Conservation (phyloP, 1,284 basidiomycete genomes). For the Hortiboletus rubellus region DNA sequence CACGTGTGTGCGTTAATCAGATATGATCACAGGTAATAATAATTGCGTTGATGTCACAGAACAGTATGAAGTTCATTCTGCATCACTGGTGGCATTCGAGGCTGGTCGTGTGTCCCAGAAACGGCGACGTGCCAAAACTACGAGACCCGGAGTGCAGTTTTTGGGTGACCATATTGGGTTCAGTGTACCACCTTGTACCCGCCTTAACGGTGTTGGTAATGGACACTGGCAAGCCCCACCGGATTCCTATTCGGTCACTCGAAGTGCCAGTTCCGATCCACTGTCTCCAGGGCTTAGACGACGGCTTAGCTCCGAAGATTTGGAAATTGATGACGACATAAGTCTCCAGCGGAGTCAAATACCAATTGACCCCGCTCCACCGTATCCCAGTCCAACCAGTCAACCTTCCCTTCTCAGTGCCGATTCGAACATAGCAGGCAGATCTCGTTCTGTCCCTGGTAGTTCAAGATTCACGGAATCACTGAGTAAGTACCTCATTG, state of each 20-base stretch:
- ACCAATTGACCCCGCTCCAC: slow-evolving; percentile 17
- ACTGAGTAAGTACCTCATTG: slow-evolving; percentile 13
- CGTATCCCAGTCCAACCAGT: slow-evolving; percentile 8
- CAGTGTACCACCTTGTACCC: background rate
- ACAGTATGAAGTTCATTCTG: slow-evolving; percentile 75
- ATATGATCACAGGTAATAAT: slow-evolving; percentile 56
- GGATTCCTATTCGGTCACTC: background rate
- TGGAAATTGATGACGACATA: background rate
- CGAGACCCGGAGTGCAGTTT: slow-evolving; percentile 14
- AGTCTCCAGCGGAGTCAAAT: background rate
- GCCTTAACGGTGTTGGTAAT: background rate
- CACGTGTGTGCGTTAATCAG: slow-evolving; percentile 19
- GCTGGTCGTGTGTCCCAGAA: slow-evolving; percentile 38
- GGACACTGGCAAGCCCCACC: background rate
- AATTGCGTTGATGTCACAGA: slow-evolving; percentile 80
- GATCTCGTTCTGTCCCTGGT: slow-evolving; percentile 15
- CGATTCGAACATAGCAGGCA: background rate
- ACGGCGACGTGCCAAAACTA: slow-evolving; percentile 9
- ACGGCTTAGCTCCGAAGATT: slow-evolving; percentile 4
- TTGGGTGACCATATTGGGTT: background rate
- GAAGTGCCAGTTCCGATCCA: slow-evolving; percentile 21
- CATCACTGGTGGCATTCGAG: slow-evolving; percentile 74
- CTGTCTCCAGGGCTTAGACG: background rate
- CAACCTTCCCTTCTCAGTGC: background rate
- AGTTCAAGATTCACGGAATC: slow-evolving; percentile 12